Evolutionary conservation across 73 alveolate species (phyloP).

Genomic region (Paramecium primaurelia): DNA sequence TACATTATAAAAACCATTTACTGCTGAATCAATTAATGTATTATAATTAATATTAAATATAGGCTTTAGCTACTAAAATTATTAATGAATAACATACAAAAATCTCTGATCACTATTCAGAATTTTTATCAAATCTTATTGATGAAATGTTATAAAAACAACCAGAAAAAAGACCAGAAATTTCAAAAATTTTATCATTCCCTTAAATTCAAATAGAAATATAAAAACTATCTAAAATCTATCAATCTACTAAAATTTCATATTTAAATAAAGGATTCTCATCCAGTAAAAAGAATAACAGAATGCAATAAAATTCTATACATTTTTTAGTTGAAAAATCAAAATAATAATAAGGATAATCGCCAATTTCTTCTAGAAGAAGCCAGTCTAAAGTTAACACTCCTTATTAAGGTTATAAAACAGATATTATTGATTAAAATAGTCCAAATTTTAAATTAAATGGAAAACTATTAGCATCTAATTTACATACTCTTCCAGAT

Average conservation of each 20-base stretch:
- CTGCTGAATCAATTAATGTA: slow-evolving; percentile 53
- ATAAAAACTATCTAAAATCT: not conserved
- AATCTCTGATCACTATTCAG: not conserved
- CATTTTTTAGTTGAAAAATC: slow-evolving; percentile 31
- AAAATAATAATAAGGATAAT: not conserved
- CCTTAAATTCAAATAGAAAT: not conserved
- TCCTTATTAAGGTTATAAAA: not conserved
- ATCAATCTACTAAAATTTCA: not conserved
- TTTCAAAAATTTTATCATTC: not conserved
- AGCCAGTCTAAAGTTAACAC: not conserved
- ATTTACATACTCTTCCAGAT: slow-evolving; percentile 40
- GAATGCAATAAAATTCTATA: slow-evolving; percentile 38
- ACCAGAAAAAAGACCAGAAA: slow-evolving; percentile 35
- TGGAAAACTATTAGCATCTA: not conserved
- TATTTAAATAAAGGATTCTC: not conserved
- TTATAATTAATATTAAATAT: not conserved
- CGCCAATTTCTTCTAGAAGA: slow-evolving; percentile 40
- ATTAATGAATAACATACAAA: not conserved
- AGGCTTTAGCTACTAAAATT: slow-evolving; percentile 25
- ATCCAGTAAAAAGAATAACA: not conserved
- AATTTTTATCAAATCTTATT: not conserved
- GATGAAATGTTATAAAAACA: slow-evolving; percentile 35
- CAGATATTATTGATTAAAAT: slow-evolving; percentile 3
- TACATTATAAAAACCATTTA: slow-evolving; percentile 52
- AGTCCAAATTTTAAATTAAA: not conserved